Conservation (phyloP, 2,329 filamentous ascomycete species). For the Colletotrichum viniferum region DNA sequence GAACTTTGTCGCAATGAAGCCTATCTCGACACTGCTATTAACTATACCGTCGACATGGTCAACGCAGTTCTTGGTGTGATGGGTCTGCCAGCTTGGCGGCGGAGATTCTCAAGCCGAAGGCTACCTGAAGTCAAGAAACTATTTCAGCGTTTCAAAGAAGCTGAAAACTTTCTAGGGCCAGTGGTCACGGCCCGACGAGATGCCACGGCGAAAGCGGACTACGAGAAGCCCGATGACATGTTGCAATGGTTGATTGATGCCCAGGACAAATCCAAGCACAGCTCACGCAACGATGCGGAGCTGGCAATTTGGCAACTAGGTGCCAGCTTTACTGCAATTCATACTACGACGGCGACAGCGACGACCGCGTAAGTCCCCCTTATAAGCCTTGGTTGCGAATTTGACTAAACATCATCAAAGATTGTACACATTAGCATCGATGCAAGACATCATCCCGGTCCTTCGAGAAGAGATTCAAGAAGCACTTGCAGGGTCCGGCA, state of each 20-base stretch:
- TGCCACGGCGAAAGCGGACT: background rate
- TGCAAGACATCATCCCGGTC: slow-evolving; percentile 53
- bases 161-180: slow-evolving; percentile 38
- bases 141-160: slow-evolving; percentile 32
- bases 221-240: slow-evolving; percentile 47
- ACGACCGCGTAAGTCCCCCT: slow-evolving; percentile 42
- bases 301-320: slow-evolving; percentile 46
- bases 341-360: slow-evolving; percentile 50
- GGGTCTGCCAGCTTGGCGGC: slow-evolving; percentile 32
- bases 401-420: slow-evolving; percentile 21
- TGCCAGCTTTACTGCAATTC: slow-evolving; percentile 54
- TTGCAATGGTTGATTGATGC: slow-evolving; percentile 50
- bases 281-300: slow-evolving; percentile 33
- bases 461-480: slow-evolving; percentile 55
- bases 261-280: slow-evolving; percentile 32
- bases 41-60: slow-evolving; percentile 51
- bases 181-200: slow-evolving; percentile 34
- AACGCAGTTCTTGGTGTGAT: slow-evolving; percentile 30
- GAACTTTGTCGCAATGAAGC: slow-evolving; percentile 48
- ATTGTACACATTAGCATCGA: slow-evolving; percentile 56
- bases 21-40: slow-evolving; percentile 50
- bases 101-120: slow-evolving; percentile 34
- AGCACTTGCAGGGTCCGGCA: slow-evolving; percentile 37
- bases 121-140: slow-evolving; percentile 40
- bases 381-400: fast-evolving